These are phyloP conservation scores for Hypoxylon sp. DNA, from an alignment of 2,329 filamentous ascomycete species.

Conservation along the genomic window DNA sequence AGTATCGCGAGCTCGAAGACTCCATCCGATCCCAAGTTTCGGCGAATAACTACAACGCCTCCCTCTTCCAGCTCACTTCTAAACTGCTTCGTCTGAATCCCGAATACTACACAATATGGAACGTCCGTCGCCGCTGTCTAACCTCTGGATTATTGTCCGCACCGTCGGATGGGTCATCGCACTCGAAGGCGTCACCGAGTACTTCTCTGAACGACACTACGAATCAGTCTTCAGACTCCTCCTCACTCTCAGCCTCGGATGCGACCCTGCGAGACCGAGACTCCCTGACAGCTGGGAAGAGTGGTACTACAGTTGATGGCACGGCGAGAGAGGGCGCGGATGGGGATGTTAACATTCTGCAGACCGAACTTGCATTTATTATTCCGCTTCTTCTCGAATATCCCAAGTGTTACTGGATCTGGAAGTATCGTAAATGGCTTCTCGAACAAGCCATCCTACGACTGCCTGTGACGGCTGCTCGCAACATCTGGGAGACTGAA, in stretches of 20 bases:
- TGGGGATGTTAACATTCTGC: constrained; percentile 68
- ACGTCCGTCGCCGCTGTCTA: constrained; percentile 82
- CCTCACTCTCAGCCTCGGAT: constrained; percentile 66
- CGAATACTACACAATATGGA: constrained; percentile 94
- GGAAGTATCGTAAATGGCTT: constrained; percentile 94
- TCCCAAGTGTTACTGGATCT: constrained; percentile 99
- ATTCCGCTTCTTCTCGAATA: constrained; percentile 86
- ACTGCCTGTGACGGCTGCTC: constrained; percentile 70
- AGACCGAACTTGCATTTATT: constrained; percentile 83
- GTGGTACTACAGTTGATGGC: constrained; percentile 66
- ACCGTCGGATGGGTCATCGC: constrained; percentile 61
- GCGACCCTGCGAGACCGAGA: constrained; percentile 64
- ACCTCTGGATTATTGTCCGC: constrained; percentile 70
- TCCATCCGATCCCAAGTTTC: constrained; percentile 76
- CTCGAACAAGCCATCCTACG: constrained; percentile 78
- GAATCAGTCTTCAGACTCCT: constrained; percentile 76
- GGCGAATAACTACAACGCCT: constrained; percentile 60
- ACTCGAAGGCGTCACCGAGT: constrained; percentile 69
- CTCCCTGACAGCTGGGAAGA: constrained; percentile 68
- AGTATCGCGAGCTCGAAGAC: constrained; percentile 80
- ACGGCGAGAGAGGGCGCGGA: constrained; percentile 43
- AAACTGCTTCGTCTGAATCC: constrained; percentile 82
- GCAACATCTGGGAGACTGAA: constrained; percentile 85
- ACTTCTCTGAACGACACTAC: constrained; percentile 67
- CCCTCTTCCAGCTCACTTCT: constrained; percentile 77